Base-by-base conservation (phyloP, 176 grass and related monocot species). In the Lolium multiflorum region DNA sequence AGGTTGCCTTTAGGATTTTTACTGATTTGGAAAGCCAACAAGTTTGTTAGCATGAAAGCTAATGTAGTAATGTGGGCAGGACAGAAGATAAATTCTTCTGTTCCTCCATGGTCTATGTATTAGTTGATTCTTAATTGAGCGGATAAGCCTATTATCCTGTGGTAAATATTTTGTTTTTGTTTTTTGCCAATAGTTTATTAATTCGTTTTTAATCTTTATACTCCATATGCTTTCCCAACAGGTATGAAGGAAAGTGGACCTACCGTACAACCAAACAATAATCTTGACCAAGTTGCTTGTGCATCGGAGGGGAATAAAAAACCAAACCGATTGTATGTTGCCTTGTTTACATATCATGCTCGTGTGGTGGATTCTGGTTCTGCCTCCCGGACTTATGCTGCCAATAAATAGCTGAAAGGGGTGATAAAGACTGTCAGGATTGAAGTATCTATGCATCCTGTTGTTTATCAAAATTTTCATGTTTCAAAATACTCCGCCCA, bases 191-290 rank as follows among this genome's bases (percentile, higher is more conserved):
- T 2, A 22, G 0, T 13, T 7, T 41, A 65, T 55, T 58, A 69
- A n/a, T 39, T 66, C 7, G 39, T 2, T 3, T 75, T 16, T 63
- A 71, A 87, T 71, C 5, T 52, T 61, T 16, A 7, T 44, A 26
- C 12, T 44, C 44, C 3, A 1, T 9, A 25, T 67, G 13, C 12
- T 90, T 66, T 76, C 13, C 12, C 17, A 76, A 2, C 71, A 98
- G 96, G 96, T 98, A 98, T 10, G 93, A 98, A 39, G 96, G 96
- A 6, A 92, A 96, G 8, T 92, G 93, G 96, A 98, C 66, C 94
- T 96, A 93, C 65, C 96, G 28, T 96, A 96, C 86, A 98, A 98
- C 57, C 96, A 98, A 65, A 95, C 91, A 25, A 41, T 28, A 28
- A 28, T 28, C 1, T 28, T 28, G 28, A 28, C 28, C 28, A 28